Evolutionary conservation across 2,329 filamentous ascomycete species (phyloP), one percentile per base, ranked within the genome.

Genomic region (Sclerotinia nivalis): DNA sequence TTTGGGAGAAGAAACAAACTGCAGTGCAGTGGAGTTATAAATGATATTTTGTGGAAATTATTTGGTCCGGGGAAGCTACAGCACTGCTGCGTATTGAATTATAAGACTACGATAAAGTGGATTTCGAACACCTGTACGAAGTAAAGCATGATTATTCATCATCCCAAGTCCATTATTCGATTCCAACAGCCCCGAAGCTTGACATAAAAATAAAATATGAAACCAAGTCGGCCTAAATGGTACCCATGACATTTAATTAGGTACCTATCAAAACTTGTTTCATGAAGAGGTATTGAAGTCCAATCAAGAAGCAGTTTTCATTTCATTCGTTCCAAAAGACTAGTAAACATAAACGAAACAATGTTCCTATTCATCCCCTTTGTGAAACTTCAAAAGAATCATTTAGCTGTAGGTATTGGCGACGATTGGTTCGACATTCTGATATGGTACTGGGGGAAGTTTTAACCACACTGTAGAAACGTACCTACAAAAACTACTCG

Each of bases 1-100:
- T 40, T 64, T 31, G 22, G 15, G 47, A n/a, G n/a, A n/a, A n/a
- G n/a, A n/a, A n/a, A n/a, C n/a, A n/a, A n/a, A n/a, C n/a, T n/a
- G n/a, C n/a, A n/a, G n/a, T n/a, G n/a, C n/a, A n/a, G n/a, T n/a
- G n/a, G 47, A 22, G 15, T 37, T 55, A 55, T 6, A 55, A 31
- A 31, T 31, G 52, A 31, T 54, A 52, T 54, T 49, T 49, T 49
- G 20, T 49, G 47, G 47, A 9, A 22, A 22, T 31, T 55, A 22
- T 31, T 55, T 55, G 5, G 5, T 18, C 18, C 12, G 34, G 34
- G 54, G 6, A 61, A 47, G 18, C 40, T 22, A 61, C 40, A 61
- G 58, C 58, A 45, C 58, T 59, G 56, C 22, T 59, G 34, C 13
- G 15, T n/a, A n/a, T n/a, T n/a, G n/a, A n/a, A n/a, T n/a, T n/a